These are phyloP conservation scores for Cytospora schulzeri DNA, from an alignment of 2,329 filamentous ascomycete species.

Conservation along the genomic window DNA sequence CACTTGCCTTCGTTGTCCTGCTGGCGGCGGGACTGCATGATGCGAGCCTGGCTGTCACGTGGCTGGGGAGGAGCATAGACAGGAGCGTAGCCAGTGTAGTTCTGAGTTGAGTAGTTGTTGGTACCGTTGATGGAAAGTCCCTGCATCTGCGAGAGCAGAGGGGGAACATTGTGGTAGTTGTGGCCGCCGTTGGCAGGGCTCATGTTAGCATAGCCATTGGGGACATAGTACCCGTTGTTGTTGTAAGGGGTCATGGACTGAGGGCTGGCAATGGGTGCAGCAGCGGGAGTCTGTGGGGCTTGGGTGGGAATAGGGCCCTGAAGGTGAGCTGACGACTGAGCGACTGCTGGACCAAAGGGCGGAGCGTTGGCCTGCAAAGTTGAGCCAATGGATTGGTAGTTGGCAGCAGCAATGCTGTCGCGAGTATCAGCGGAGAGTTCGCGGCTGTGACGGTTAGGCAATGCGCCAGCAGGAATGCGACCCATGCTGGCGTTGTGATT, in stretches of 20 bases:
- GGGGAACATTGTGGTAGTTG: conserved; percentile 50
- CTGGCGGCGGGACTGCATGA: conserved; percentile 74
- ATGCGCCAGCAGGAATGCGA: conserved; percentile 69
- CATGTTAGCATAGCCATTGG: conserved; percentile 35
- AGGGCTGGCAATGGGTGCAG: conserved; percentile 36
- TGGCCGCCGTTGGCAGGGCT: conserved; percentile 17
- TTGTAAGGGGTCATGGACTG: conserved; percentile 32
- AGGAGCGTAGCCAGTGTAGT: conserved; percentile 59
- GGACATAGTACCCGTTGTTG: conserved; percentile 35
- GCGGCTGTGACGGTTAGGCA: conserved; percentile 71
- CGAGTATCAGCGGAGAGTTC: conserved; percentile 58
- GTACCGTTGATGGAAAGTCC: conserved; percentile 60
- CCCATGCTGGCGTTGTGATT: conserved; percentile 83
- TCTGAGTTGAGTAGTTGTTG: conserved; percentile 58
- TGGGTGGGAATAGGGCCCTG: conserved; percentile 17
- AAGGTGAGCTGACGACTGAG: conserved; percentile 33
- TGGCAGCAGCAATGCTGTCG: conserved; percentile 45
- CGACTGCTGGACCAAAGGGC: conserved; percentile 71
- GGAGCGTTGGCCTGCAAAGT: conserved; percentile 78
- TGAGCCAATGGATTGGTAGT: conserved; percentile 66
- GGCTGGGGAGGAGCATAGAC: conserved; percentile 51
- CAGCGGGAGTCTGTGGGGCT: conserved; percentile 26
- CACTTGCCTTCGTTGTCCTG: conserved; percentile 70
- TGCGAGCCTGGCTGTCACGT: conserved; percentile 74
- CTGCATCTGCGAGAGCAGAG: conserved; percentile 70